Base-by-base conservation (phyloP, 495 filamentous ascomycete species). In the Aspergillus campestris region DNA sequence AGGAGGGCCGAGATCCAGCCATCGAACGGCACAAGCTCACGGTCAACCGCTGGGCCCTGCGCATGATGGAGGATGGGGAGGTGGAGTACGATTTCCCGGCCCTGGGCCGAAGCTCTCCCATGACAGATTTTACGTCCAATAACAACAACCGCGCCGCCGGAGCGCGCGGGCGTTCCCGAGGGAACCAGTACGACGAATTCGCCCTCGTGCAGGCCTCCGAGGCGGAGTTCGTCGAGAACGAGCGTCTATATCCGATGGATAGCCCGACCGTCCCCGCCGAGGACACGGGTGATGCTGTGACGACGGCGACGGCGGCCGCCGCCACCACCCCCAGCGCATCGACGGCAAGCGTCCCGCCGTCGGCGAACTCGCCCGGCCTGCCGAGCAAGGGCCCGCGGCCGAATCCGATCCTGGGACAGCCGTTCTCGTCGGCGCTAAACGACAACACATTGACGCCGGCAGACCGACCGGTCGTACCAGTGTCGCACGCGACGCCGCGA, bases 51-150 rank as follows among this genome's bases (percentile, higher is more conserved):
- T 99, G 92, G 91, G 84, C 82, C 8, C 66, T 99, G 11, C 76
- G 89, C 28, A 95, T 99, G 86, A 87, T 96, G 7, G 92, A 99
- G 52, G 86, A 90, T 55, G 90, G 86, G 7, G 92, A 99, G 56
- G 85, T 96, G 3, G 92, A 99, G 53, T 88, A 87, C 54, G 92
- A 99, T 58, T 97, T 99, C 52, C 90, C 89, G 5, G 79, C 92
- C 0, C 70, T 97, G 7, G 80, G 82, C 44, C 77, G 92, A 34
- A 89, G 79, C 24, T 83, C 86, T 51, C 78, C 83, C 0, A 81
- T 98, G 31, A 78, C 75, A 0, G 82, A 94, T 34, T 97, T 95
- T 50, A 89, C 89, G 0, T 92, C 90, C 6, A 90, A 88, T 42
- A 95, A 95, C 41, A 95, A 89, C 49, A 95, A 89, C 59, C 79